Conservation (phyloP, 2,329 filamentous ascomycete species). For the Aspergillus vadensis region DNA sequence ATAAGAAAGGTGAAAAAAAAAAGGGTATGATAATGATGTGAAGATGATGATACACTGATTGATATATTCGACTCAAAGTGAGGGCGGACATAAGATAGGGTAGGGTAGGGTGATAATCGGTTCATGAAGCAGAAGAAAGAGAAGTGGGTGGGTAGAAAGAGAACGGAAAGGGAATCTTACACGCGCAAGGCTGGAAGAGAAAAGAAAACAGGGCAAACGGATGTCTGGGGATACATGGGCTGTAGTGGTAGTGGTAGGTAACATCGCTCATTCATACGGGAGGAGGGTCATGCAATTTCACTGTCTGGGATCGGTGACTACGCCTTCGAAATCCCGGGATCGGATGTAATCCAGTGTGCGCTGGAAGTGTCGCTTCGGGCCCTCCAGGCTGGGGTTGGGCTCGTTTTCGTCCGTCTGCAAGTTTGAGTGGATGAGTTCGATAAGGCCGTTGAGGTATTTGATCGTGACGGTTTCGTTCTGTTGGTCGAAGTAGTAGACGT, state of each 20-base stretch:
- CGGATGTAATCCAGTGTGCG: constrained; percentile 92
- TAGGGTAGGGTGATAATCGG: not conserved
- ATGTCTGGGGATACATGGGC: not conserved
- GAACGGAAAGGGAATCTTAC: constrained; percentile 11
- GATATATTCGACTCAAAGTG: not conserved
- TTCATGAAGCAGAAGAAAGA: not conserved
- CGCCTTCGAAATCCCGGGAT: constrained; percentile 87
- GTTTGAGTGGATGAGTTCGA: constrained; percentile 97
- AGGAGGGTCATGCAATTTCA: constrained; percentile 17
- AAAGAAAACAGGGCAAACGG: not conserved
- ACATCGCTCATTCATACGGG: constrained; percentile 11
- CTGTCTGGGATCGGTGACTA: constrained; percentile 68
- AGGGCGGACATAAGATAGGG: not conserved
- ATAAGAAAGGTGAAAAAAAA: not conserved
- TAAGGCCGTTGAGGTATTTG: constrained; percentile 96
- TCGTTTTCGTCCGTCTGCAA: constrained; percentile 73
- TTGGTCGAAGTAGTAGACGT: constrained; percentile 99
- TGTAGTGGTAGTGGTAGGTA: constrained; percentile 1
- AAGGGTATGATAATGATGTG: not conserved
- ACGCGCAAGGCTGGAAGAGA: not conserved
- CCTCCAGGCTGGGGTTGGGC: constrained; percentile 74
- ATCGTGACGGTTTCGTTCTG: constrained; percentile 98
- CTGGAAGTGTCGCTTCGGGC: constrained; percentile 89
- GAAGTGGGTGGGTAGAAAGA: not conserved
- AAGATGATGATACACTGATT: constrained; percentile 6